Conservation (phyloP, 2,329 filamentous ascomycete species). For the Penicillium sclerotigenum region DNA sequence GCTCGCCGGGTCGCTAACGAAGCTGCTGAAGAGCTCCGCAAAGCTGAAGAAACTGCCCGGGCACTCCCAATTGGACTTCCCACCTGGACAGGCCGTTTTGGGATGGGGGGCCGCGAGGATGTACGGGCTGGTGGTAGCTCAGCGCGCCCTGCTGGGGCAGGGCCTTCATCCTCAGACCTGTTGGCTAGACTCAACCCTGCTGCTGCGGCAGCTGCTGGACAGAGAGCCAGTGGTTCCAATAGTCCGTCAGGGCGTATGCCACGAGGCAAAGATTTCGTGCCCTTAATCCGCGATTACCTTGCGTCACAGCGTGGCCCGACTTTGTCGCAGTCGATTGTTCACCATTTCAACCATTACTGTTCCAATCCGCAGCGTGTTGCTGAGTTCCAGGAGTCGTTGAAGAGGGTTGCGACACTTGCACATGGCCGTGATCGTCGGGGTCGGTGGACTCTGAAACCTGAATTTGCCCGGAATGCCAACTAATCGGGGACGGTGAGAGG, state of each 20-base stretch:
- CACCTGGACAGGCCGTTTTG: constrained; percentile 88
- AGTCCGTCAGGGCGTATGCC: constrained; percentile 33
- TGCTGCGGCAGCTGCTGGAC: constrained; percentile 6
- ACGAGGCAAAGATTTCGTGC: constrained; percentile 61
- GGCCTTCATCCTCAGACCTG: constrained; percentile 42
- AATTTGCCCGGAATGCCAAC: constrained; percentile 41
- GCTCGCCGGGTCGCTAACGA: constrained; percentile 74
- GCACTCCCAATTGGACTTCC: constrained; percentile 76
- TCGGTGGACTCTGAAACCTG: constrained; percentile 59
- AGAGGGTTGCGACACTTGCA: constrained; percentile 67
- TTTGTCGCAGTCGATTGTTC: constrained; percentile 79
- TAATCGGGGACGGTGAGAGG: constrained; percentile 11
- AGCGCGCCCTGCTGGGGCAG: constrained; percentile 34
- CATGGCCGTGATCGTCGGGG: constrained; percentile 49
- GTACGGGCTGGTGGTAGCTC: constrained; percentile 39
- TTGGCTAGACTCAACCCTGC: constrained; percentile 38
- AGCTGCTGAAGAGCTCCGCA: constrained; percentile 72
- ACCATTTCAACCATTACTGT: constrained; percentile 84
- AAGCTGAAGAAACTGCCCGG: constrained; percentile 68
- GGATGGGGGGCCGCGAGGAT: constrained; percentile 63
- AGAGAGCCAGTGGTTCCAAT: background rate
- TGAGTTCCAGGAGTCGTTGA: constrained; percentile 79
- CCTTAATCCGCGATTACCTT: constrained; percentile 76
- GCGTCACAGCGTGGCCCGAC: constrained; percentile 72
- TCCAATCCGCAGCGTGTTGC: constrained; percentile 64